These are phyloP conservation scores for Ustilaginoidea virens DNA, from an alignment of 2,329 filamentous ascomycete genomes.

Conservation along the genomic window DNA sequence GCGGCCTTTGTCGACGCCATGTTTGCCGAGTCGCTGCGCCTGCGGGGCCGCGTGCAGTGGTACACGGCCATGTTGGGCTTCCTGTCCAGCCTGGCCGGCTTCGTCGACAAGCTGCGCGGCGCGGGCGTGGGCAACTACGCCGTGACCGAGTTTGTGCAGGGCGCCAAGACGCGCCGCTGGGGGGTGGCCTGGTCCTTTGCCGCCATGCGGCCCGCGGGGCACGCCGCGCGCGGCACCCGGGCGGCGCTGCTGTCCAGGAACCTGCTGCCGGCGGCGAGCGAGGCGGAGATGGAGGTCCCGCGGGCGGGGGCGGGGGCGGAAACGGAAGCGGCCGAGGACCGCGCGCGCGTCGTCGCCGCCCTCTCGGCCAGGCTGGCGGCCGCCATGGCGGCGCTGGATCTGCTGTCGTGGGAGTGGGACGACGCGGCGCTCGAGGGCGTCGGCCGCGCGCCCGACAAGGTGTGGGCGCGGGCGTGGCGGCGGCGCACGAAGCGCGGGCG, in stretches of 20 bases:
- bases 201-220: constrained; percentile 42
- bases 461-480: constrained; percentile 65
- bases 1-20: constrained; percentile 58
- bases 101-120: constrained; percentile 43
- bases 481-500: constrained; percentile 40
- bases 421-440: constrained; percentile 34
- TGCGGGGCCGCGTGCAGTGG: constrained; percentile 57
- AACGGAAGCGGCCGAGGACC: constrained; percentile 28
- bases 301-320: constrained; percentile 22
- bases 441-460: constrained; percentile 52
- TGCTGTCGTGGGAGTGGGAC: constrained; percentile 51
- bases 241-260: constrained; percentile 19
- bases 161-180: constrained; percentile 69
- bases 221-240: constrained; percentile 28
- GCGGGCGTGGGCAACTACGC: constrained; percentile 60
- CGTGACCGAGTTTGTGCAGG: constrained; percentile 65
- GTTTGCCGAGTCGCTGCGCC: constrained; percentile 48
- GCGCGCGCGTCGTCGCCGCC: constrained; percentile 21
- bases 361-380: constrained; percentile 21
- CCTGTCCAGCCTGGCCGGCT: constrained; percentile 46
- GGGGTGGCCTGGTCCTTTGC: constrained; percentile 77
- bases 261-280: constrained; percentile 27
- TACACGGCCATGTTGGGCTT: constrained; percentile 89
- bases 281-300: constrained; percentile 21
- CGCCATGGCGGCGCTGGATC: constrained; percentile 38